phyloP scores from a whole-genome alignment of 164 flowering plant genomes.

The Nelumbo lutea region DNA sequence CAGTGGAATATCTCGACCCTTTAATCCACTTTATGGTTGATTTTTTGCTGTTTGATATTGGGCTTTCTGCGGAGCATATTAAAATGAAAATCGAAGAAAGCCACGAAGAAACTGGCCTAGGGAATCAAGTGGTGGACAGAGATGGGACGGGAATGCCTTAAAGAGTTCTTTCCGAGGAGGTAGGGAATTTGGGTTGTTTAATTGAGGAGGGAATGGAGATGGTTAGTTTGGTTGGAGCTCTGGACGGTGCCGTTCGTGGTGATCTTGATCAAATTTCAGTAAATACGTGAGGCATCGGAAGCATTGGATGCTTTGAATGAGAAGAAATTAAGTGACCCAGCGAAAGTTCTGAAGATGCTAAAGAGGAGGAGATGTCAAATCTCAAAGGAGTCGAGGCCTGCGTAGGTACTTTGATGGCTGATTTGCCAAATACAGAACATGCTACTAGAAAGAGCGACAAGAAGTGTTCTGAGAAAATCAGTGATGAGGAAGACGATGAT shows the following conservation, averaged over 20 bases:
- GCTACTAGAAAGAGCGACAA: background rate
- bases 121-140: no score
- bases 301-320: background rate
- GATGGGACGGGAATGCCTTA: no score
- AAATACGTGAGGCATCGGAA: background rate
- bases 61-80: no score
- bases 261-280: background rate
- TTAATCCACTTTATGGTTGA: no score
- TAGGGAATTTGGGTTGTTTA: constrained; percentile 14
- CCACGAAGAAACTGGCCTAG: no score
- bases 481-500: background rate
- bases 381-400: background rate
- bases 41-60: no score
- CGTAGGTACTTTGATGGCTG: background rate
- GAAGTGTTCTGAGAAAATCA: background rate
- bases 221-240: constrained; percentile 45
- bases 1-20: no score
- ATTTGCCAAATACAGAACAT: background rate
- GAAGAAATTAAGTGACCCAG: background rate
- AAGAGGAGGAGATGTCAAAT: background rate
- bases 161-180: constrained; percentile 4
- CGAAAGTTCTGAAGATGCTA: background rate
- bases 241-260: constrained; percentile 3
- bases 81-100: no score
- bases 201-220: constrained; percentile 45